A percentile compares a stretch with the other conserved stretches of the same genome.
Evolutionary conservation across 805 yeast species (phyloP).

Genomic region (Wickerhamiella galacta): DNA sequence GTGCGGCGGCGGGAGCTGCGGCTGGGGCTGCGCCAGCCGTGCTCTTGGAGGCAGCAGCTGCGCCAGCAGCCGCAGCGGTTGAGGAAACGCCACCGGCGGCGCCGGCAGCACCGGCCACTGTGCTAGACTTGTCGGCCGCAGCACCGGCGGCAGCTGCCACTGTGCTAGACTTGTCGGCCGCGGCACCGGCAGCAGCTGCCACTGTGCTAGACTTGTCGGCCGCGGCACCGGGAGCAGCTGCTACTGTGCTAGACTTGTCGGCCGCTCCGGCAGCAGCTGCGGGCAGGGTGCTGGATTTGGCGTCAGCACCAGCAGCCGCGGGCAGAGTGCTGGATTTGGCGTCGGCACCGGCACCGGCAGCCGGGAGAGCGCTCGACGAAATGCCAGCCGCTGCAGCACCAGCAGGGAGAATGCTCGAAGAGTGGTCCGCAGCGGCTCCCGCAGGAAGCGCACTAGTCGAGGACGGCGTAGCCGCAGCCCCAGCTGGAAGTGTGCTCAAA

Average conservation of each 20-base stretch:
- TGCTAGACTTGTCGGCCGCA: conserved; percentile 1
- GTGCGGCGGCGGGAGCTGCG: conserved; percentile 2
- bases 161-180: not conserved
- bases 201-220: conserved; percentile 5
- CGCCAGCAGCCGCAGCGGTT: conserved; percentile 4
- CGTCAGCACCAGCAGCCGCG: no score
- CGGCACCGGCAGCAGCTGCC: conserved; percentile 7
- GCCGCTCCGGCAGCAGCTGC: not conserved
- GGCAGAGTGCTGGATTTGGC: no score
- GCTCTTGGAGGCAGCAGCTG: conserved; percentile 4
- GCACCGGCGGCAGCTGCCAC: conserved; percentile 3
- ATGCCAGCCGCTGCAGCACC: no score
- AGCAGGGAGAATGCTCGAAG: not conserved
- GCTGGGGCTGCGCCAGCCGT: conserved; percentile 5
- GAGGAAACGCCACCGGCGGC: conserved; percentile 3
- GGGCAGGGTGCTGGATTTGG: not conserved
- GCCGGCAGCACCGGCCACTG: conserved; percentile 2
- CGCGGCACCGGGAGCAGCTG: conserved; percentile 2
- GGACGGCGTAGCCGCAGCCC: not conserved
- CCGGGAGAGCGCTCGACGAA: no score
- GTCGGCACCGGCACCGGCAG: no score
- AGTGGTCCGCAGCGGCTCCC: not conserved
- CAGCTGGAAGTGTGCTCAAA: not conserved
- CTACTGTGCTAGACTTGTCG: not conserved
- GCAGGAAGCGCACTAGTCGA: not conserved